phyloP scores from a whole-genome alignment of 768 basidiomycete genomes.

The Leccinum disarticulatum region DNA sequence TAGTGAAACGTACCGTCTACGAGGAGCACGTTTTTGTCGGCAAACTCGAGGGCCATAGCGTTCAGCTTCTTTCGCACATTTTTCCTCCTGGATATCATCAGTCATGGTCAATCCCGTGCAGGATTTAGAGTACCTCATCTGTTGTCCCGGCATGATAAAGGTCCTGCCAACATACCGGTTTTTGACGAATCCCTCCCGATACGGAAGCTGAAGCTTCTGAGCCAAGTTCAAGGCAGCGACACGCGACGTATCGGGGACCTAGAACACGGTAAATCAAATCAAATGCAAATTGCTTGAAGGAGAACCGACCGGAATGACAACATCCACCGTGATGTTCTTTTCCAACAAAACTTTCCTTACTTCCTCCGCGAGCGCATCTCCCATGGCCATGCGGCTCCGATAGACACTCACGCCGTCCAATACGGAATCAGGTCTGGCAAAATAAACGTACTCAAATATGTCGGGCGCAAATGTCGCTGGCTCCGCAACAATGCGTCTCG shows the following conservation, averaged over 20 bases:
- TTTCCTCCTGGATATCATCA: constrained; percentile 59
- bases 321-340: constrained; percentile 76
- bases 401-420: constrained; percentile 97
- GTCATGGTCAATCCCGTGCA: background rate
- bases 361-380: constrained; percentile 88
- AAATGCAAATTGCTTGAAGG: background rate
- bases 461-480: constrained; percentile 87
- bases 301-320: constrained; percentile 82
- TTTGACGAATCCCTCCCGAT: constrained; percentile 98
- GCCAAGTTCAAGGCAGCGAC: constrained; percentile 96
- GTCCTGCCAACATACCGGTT: constrained; percentile 98
- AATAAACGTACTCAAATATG: constrained; percentile 99
- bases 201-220: constrained; percentile 85
- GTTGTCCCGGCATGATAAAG: constrained; percentile 99
- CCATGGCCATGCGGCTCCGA: constrained; percentile 99
- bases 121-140: constrained; percentile 64
- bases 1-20: constrained; percentile 74
- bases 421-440: constrained; percentile 96
- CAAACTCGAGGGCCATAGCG: constrained; percentile 98
- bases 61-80: constrained; percentile 95
- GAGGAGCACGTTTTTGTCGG: constrained; percentile 85
- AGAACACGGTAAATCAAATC: constrained; percentile 2
- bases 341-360: constrained; percentile 71
- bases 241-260: constrained; percentile 95
- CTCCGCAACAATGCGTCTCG: constrained; percentile 69